Evolutionary conservation across 192 early-diverging fungal genomes (phyloP).

Genomic region (Backusella psychrophila): DNA sequence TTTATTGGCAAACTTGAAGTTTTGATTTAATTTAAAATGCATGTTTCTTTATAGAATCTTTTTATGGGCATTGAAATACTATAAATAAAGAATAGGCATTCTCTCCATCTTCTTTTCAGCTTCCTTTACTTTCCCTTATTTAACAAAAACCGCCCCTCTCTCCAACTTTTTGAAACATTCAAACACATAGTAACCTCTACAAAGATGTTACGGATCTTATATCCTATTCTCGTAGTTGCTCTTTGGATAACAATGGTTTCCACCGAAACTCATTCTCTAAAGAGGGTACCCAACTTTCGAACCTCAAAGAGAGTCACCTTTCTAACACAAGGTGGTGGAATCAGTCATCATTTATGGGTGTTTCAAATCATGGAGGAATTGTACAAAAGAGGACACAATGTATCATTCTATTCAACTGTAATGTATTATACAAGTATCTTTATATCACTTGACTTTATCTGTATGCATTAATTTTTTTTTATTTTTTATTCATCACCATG

Average conservation of each 20-base stretch:
- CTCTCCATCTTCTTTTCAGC: not conserved
- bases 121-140: not conserved
- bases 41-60: not conserved
- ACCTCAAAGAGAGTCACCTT: slow-evolving; percentile 5
- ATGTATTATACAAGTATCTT: not conserved
- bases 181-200: not conserved
- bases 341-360: slow-evolving; percentile 21
- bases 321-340: slow-evolving; percentile 5
- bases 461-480: not conserved
- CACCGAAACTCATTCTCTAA: not conserved
- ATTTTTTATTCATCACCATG: not conserved
- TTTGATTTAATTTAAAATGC: not conserved
- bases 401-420: slow-evolving; percentile 13
- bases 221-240: not conserved
- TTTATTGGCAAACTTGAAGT: not conserved
- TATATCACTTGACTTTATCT: not conserved
- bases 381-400: slow-evolving; percentile 12
- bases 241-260: not conserved
- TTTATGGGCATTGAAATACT: not conserved
- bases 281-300: not conserved
- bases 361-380: slow-evolving; percentile 19
- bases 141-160: not conserved
- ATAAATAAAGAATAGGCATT: not conserved
- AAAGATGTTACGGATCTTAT: not conserved
- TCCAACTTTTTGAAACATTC: not conserved